Percentiles rank a stretch among this genome's conserved stretches.
These are phyloP conservation scores for Populus hybrid DNA, from an alignment of 441 rosid species.

Conservation along the genomic window DNA sequence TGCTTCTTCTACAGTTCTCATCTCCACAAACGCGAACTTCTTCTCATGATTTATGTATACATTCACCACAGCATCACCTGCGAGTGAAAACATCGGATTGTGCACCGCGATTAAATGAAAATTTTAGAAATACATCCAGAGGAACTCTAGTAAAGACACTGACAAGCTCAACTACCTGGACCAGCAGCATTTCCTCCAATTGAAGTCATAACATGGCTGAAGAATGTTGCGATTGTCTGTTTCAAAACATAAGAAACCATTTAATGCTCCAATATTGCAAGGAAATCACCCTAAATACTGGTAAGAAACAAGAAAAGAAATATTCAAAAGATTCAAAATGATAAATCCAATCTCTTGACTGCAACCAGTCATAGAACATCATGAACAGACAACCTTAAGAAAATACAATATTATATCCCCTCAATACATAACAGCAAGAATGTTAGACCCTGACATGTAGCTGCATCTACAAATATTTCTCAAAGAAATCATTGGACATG, in stretches of 20 bases:
- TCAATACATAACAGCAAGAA: neutral
- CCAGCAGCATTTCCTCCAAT: conserved; percentile 89
- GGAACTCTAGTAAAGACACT: neutral
- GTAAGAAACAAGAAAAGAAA: neutral
- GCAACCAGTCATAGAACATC: neutral
- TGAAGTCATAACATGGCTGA: conserved; percentile 79
- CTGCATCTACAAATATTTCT: neutral
- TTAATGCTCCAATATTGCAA: neutral
- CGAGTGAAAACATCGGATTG: neutral
- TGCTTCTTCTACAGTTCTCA: conserved; percentile 91
- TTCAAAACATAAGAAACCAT: conserved; percentile 19
- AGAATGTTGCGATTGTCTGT: conserved; percentile 70
- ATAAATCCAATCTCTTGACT: neutral
- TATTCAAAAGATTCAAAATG: neutral
- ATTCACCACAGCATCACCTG: conserved; percentile 84
- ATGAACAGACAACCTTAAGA: neutral
- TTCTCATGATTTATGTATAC: conserved; percentile 84
- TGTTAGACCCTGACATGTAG: neutral
- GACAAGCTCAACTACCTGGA: conserved; percentile 36
- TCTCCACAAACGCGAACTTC: conserved; percentile 89
- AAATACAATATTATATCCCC: neutral
- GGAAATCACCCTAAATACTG: neutral
- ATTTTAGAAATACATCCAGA: neutral
- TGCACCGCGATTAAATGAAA: neutral
- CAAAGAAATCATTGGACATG: neutral